Evolutionary conservation across 192 early-diverging fungal genomes (phyloP), one percentile per base, ranked within the genome.

Genomic region (Dispira parvispora): DNA sequence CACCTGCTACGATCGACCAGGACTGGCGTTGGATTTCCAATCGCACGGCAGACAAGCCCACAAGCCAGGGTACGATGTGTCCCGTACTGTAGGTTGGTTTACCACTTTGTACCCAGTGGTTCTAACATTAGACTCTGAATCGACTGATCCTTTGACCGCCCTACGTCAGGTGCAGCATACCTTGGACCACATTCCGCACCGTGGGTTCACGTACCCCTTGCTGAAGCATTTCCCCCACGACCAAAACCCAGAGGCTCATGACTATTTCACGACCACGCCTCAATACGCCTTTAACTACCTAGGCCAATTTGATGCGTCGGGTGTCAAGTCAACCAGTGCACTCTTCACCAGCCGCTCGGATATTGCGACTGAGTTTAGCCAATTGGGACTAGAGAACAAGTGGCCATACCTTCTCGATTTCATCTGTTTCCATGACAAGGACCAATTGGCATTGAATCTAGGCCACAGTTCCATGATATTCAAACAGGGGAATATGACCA

Each of bases 61-160:
- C 26, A 16, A 18, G 57, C 10, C 26, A 13, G 57, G 38, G 38
- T 60, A 43, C 57, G 57, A 60, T 32, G 57, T 60, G 32, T 12
- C 57, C 32, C 57, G 38, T 32, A 60, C 57, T 8, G 12, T 71
- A 2, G 69, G 69, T 23, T 71, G 69, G 69, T 71, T 71, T 62
- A 69, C 68, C 44, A 11, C 67, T 16, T 14, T 67, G 43, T 60
- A 46, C 42, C 63, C 63, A 11, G 61, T 68, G 8, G 46, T 12
- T 32, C 32, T 68, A 16, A 45, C 43, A 25, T 13, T 10, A 4
- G 49, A 54, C 57, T 3, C 44, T 21, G 28, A 52, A 38, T 38
- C 32, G 32, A 4, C 32, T 4, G 1, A 0, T 18, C 18, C 42
- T 20, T 44, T 44, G n/a, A 8, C 18, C 16, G 5, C n/a, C 12